These are phyloP conservation scores for Candida berthetii DNA, from an alignment of 805 yeast genomes.

Conservation along the genomic window DNA sequence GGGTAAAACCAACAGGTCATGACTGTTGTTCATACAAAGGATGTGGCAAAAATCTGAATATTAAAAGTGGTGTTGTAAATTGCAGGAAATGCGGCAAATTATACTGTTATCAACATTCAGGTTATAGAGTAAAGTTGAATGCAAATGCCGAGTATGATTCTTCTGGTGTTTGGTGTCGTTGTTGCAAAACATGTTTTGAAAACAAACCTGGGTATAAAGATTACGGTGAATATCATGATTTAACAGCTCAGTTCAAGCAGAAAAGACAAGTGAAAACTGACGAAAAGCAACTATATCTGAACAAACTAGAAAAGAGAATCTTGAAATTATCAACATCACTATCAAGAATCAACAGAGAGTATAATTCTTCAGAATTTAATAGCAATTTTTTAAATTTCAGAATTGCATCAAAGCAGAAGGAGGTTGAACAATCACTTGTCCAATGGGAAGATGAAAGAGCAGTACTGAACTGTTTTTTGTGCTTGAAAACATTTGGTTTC, in stretches of 20 bases:
- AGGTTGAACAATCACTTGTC: slow-evolving; percentile 41
- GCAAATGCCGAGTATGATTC: slow-evolving; percentile 41
- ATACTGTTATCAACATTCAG: slow-evolving; percentile 61
- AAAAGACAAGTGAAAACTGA: slow-evolving; percentile 40
- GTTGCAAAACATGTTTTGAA: slow-evolving; percentile 59
- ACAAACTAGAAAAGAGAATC: slow-evolving; percentile 56
- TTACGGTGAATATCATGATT: slow-evolving; percentile 38
- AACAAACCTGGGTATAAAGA: slow-evolving; percentile 47
- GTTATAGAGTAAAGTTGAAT: slow-evolving; percentile 43
- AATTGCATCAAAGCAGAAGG: slow-evolving; percentile 24
- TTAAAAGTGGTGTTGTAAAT: slow-evolving; percentile 54
- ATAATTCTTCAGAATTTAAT: slow-evolving; percentile 11
- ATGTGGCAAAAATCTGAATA: slow-evolving; percentile 38
- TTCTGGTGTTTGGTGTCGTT: slow-evolving; percentile 60
- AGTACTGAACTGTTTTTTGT: slow-evolving; percentile 53
- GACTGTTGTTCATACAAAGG: slow-evolving; percentile 33
- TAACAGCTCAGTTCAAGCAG: slow-evolving; percentile 33
- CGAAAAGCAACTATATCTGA: slow-evolving; percentile 42
- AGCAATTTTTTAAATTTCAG: slow-evolving; percentile 19
- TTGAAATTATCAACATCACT: slow-evolving; percentile 33
- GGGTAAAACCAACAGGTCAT: slow-evolving; percentile 43
- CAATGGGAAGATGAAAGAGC: slow-evolving; percentile 59
- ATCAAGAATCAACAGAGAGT: slow-evolving; percentile 16
- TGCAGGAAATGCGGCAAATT: slow-evolving; percentile 75
- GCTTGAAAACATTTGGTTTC: slow-evolving; percentile 51